A percentile compares a stretch with the other conserved stretches of the same genome.
Evolutionary conservation across 805 yeast genomes (phyloP).

Genomic region (Suhomyces vadensis): DNA sequence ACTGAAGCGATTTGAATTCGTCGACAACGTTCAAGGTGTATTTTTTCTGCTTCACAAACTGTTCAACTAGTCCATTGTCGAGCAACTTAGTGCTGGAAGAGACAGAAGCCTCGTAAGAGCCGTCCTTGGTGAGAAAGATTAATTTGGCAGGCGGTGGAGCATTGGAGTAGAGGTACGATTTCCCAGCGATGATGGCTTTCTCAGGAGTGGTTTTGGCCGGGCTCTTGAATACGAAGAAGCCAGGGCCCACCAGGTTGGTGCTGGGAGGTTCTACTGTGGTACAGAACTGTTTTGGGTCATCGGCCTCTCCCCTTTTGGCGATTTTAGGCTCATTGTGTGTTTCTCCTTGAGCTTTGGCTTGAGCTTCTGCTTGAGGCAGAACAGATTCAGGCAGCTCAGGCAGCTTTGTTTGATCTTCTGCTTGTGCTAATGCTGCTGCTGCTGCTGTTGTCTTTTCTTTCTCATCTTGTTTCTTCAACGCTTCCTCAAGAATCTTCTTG

Average conservation of each 20-base stretch:
- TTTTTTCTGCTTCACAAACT: constrained; percentile 14
- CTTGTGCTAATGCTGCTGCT: not conserved
- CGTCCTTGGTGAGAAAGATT: constrained; percentile 31
- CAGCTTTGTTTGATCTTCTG: constrained; percentile 1
- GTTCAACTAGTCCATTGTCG: constrained; percentile 25
- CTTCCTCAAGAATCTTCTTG: constrained; percentile 11
- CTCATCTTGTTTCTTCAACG: constrained; percentile 10
- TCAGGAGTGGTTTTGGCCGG: constrained; percentile 18
- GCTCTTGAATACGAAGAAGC: constrained; percentile 18
- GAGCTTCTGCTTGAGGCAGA: constrained; percentile 5
- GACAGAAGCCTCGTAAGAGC: constrained; percentile 30
- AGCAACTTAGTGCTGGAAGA: constrained; percentile 16
- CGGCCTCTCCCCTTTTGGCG: constrained; percentile 4
- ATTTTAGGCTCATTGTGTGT: not conserved
- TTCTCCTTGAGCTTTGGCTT: constrained; percentile 3
- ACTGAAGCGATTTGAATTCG: constrained; percentile 24
- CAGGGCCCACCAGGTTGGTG: constrained; percentile 22
- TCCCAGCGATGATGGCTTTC: constrained; percentile 21
- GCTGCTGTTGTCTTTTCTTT: too few relatives aligned
- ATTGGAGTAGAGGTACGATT: constrained; percentile 21
- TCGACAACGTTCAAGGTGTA: constrained; percentile 18
- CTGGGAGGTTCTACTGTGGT: not conserved
- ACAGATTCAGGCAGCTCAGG: too few relatives aligned
- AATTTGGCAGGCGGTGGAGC: constrained; percentile 34
- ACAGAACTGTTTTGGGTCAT: constrained; percentile 19